Conservation (phyloP, 2,329 filamentous ascomycete genomes). For the Lachnellula arida region DNA sequence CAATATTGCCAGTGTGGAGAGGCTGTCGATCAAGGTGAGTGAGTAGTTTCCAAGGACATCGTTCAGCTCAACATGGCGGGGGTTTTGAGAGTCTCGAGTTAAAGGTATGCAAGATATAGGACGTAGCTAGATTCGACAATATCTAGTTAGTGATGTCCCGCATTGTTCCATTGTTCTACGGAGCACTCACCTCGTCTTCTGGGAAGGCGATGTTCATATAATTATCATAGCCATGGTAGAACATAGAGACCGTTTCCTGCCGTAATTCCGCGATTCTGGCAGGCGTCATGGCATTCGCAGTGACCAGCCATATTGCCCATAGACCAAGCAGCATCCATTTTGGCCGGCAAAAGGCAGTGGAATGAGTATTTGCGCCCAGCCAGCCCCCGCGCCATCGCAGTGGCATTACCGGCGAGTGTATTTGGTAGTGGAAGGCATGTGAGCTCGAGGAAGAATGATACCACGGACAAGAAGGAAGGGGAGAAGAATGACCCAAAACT, state of each 20-base stretch:
- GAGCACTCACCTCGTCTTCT: conserved; percentile 71
- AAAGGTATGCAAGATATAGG: conserved; percentile 81
- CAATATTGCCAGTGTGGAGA: conserved; percentile 89
- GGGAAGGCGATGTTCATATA: conserved; percentile 94
- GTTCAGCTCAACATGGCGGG: conserved; percentile 79
- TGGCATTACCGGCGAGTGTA: conserved; percentile 32
- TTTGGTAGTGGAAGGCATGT: conserved; percentile 30
- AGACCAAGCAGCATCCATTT: conserved; percentile 24
- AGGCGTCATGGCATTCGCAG: conserved; percentile 45
- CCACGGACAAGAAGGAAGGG: not conserved
- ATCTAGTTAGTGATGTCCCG: no score
- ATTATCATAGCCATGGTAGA: conserved; percentile 94
- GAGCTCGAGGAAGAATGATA: conserved; percentile 17
- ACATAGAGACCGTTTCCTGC: conserved; percentile 68
- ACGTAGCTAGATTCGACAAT: conserved; percentile 53
- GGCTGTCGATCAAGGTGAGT: conserved; percentile 87
- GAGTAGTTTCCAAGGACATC: conserved; percentile 97
- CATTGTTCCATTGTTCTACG: not conserved
- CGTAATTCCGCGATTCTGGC: conserved; percentile 51
- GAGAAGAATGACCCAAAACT: not conserved
- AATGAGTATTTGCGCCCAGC: conserved; percentile 20
- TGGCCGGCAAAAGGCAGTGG: conserved; percentile 13
- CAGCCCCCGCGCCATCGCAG: conserved; percentile 29
- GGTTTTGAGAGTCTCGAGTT: conserved; percentile 76
- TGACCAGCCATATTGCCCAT: conserved; percentile 23